Evolutionary conservation across 306 rosid genomes (phyloP), one percentile per base, ranked within the genome.

Genomic region (Calophaca sinica): DNA sequence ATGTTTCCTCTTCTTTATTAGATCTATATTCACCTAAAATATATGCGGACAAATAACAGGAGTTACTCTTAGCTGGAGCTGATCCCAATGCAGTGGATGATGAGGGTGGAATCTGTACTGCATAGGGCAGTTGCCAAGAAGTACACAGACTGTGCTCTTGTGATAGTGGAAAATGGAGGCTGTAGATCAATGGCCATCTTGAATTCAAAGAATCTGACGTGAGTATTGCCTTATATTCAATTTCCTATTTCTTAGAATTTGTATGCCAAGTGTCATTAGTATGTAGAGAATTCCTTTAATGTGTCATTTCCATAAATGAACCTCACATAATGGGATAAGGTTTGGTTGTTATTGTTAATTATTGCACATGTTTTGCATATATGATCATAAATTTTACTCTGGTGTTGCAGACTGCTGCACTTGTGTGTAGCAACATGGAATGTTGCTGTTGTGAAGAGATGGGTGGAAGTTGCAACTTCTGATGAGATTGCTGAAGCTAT

Each of bases 1-100:
- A 83, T 26, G 61, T 49, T 77, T 79, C 53, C 71, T 74, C 45
- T 58, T 52, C 62, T 80, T 80, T 42, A 29, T 46, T 49, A 62
- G 68, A 81, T 49, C 70, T 68, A 57, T 29, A 57, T 57, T 66
- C 46, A 80, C 79, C 54, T 61, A 10, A 68, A 49, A 62, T 60
- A 62, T 48, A 48, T 64, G 72, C n/a, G 71, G 29, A 67, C 57
- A 75, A 69, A 86, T 85, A 48, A 79, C 90, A 94, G 99, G 97
- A 90, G 71, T 84, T 94, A 67, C 82, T 94, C 61, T 64, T 90
- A 86, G 99, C 97, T 79, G 99, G 99, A 70, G 96, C 97, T 15
- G 99, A 94, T 84, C 99, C 97, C 48, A 91, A 94, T 66, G 93
- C 93, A 32, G 88, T 94, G 74, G 99, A 94, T 61, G 99, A 94